These are phyloP conservation scores for Tolypocladium guangdongense DNA, from an alignment of 2,329 filamentous ascomycete species.

Conservation along the genomic window DNA sequence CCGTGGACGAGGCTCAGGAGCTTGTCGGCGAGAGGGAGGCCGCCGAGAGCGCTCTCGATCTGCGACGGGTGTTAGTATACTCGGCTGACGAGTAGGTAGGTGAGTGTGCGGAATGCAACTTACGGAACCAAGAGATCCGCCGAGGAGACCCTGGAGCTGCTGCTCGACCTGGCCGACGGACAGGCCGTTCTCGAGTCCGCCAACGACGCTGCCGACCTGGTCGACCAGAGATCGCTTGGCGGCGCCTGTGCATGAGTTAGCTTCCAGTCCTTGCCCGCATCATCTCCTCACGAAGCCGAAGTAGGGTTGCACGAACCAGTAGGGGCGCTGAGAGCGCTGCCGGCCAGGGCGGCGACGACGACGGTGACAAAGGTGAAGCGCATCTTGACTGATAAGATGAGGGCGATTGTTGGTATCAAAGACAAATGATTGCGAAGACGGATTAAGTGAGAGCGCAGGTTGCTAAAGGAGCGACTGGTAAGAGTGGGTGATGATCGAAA, in stretches of 20 bases:
- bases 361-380: slow-evolving; percentile 9
- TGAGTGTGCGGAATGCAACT: not conserved
- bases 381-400: slow-evolving; percentile 6
- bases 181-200: slow-evolving; percentile 6
- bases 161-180: slow-evolving; percentile 8
- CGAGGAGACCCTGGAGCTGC: slow-evolving; percentile 9
- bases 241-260: not conserved
- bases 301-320: not conserved
- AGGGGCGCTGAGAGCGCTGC: slow-evolving; percentile 7
- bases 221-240: slow-evolving; percentile 6
- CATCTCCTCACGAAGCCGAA: not conserved
- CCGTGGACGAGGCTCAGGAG: slow-evolving; percentile 9
- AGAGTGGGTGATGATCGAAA: not conserved
- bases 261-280: not conserved
- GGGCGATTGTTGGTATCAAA: not conserved
- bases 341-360: slow-evolving; percentile 4
- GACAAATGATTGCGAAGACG: not conserved
- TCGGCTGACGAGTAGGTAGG: not conserved
- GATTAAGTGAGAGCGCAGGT: not conserved
- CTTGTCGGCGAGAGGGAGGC: slow-evolving; percentile 10
- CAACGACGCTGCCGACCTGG: slow-evolving; percentile 7
- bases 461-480: not conserved
- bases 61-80: not conserved
- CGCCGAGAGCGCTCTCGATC: slow-evolving; percentile 10
- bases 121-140: not conserved